These are phyloP conservation scores for Nemania sp. DNA, from an alignment of 2,329 filamentous ascomycete species.

Conservation along the genomic window DNA sequence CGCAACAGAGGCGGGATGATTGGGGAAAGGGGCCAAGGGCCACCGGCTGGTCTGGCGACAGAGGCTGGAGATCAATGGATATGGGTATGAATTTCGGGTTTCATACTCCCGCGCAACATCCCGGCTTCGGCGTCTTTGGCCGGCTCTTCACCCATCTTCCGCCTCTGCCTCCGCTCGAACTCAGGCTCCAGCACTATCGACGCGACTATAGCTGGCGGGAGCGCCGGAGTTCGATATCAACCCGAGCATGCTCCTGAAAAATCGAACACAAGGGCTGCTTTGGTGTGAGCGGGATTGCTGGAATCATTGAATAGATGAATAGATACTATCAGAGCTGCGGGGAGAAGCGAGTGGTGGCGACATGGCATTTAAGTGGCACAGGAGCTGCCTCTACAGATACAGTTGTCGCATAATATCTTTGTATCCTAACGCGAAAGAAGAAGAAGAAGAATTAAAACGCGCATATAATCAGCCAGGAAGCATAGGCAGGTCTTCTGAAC, in stretches of 20 bases:
- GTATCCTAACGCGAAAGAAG: too few relatives aligned
- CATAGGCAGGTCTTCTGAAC: too few relatives aligned
- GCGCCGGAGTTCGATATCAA: not conserved
- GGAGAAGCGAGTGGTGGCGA: too few relatives aligned
- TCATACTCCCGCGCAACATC: not conserved
- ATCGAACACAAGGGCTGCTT: too few relatives aligned
- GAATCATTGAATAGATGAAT: too few relatives aligned
- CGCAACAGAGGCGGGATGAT: not conserved
- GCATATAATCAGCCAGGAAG: too few relatives aligned
- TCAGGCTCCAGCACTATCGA: not conserved
- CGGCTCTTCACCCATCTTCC: constrained; percentile 8
- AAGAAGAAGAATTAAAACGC: too few relatives aligned
- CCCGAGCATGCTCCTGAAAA: not conserved
- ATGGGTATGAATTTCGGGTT: not conserved
- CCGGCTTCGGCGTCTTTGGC: constrained; percentile 3
- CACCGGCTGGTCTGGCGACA: constrained; percentile 5
- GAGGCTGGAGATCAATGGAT: not conserved
- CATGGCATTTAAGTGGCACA: too few relatives aligned
- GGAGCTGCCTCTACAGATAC: too few relatives aligned
- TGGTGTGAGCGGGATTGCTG: too few relatives aligned
- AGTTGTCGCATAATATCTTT: too few relatives aligned
- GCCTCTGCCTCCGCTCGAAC: constrained; percentile 2
- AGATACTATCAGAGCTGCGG: too few relatives aligned
- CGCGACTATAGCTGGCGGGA: constrained; percentile 1
- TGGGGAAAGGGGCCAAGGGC: not conserved